These are phyloP conservation scores for Zasmidium cellare DNA, from an alignment of 2,329 filamentous ascomycete species.

Conservation along the genomic window DNA sequence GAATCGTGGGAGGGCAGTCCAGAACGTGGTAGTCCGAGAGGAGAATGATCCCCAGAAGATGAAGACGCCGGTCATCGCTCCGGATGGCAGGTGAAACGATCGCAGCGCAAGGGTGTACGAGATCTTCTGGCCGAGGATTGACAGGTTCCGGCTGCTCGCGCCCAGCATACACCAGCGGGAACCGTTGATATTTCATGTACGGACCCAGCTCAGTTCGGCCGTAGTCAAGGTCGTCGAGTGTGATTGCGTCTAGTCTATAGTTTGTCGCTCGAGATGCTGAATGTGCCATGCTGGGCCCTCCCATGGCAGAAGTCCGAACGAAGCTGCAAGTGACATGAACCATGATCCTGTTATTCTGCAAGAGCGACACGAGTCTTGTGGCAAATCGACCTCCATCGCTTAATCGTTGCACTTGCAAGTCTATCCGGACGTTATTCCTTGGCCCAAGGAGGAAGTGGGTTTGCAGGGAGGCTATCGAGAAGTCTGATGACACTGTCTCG, in stretches of 20 bases:
- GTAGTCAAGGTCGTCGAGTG: conserved; percentile 18
- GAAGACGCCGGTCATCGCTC: neutral
- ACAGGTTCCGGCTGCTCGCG: neutral
- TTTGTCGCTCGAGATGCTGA: conserved; percentile 6
- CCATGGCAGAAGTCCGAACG: conserved; percentile 10
- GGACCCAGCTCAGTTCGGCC: conserved; percentile 10
- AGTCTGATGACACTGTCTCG: neutral
- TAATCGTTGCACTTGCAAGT: conserved; percentile 3
- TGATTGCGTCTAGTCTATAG: conserved; percentile 8
- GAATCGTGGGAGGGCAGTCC: conserved; percentile 14
- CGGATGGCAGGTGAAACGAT: conserved; percentile 10
- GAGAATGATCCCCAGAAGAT: conserved; percentile 16
- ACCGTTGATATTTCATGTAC: conserved; percentile 18
- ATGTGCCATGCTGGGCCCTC: conserved; percentile 16
- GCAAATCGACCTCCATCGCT: conserved; percentile 14
- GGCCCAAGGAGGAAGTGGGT: conserved; percentile 7
- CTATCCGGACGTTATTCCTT: neutral
- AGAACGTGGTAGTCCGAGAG: conserved; percentile 21
- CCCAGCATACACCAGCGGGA: conserved; percentile 8
- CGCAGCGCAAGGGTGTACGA: conserved; percentile 14
- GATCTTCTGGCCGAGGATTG: conserved; percentile 5
- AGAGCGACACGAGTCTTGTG: neutral
- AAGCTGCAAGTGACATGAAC: conserved; percentile 14
- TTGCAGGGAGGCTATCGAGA: conserved; percentile 2
- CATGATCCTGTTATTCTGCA: conserved; percentile 2